Percentiles rank a stretch among this genome's conserved stretches.
phyloP scores from a whole-genome alignment of 2,329 filamentous ascomycete species.

The Meredithiella fracta region DNA sequence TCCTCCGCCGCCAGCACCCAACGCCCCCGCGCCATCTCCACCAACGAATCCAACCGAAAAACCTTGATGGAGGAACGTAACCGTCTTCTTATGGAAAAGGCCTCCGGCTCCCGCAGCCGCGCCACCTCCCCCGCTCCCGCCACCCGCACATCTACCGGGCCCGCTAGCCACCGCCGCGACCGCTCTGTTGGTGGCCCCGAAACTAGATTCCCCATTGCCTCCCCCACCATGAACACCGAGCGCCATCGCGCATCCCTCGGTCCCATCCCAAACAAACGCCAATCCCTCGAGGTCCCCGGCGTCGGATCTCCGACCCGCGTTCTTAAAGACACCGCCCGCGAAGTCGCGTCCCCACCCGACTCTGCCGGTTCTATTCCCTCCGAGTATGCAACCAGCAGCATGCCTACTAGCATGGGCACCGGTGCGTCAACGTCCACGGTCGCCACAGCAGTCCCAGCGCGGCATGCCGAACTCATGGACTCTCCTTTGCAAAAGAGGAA shows the following conservation, averaged over 20 bases:
- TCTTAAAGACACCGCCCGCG: constrained; percentile 19
- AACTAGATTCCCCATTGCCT: constrained; percentile 73
- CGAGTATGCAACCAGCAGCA: not conserved
- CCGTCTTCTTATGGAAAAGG: constrained; percentile 58
- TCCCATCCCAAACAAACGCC: constrained; percentile 38
- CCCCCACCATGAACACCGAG: constrained; percentile 38
- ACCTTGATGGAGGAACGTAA: constrained; percentile 89
- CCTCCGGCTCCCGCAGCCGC: constrained; percentile 48
- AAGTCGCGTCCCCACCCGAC: constrained; percentile 10
- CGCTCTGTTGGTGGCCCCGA: constrained; percentile 56
- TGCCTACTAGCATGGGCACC: not conserved
- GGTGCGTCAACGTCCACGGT: not conserved
- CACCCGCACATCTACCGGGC: constrained; percentile 23
- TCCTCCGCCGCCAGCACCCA: constrained; percentile 36
- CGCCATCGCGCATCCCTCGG: constrained; percentile 34
- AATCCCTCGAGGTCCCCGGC: constrained; percentile 69
- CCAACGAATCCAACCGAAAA: constrained; percentile 87
- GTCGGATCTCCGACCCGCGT: constrained; percentile 17
- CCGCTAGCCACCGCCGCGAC: constrained; percentile 59
- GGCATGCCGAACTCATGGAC: constrained; percentile 16
- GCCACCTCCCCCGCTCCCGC: constrained; percentile 57
- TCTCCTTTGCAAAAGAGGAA: constrained; percentile 42
- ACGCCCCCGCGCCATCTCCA: constrained; percentile 75
- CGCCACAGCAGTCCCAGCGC: constrained; percentile 7
- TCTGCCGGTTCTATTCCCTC: constrained; percentile 4